Evolutionary conservation across 2,329 filamentous ascomycete genomes (phyloP).

Genomic region (Neurospora sp.): DNA sequence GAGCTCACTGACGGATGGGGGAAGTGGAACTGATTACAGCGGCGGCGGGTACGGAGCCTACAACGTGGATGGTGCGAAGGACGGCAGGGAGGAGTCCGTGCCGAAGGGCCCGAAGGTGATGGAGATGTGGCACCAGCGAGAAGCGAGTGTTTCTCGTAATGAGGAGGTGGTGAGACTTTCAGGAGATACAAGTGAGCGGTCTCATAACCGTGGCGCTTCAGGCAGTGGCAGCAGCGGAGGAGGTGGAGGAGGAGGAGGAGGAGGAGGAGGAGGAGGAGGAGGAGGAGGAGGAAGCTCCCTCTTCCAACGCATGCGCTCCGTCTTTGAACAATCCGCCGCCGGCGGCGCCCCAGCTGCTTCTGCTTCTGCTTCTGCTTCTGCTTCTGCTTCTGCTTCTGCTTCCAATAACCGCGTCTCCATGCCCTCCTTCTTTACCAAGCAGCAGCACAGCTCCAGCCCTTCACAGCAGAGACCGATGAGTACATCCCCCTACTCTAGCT

Average conservation of each 20-base stretch:
- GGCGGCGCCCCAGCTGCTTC: neutral
- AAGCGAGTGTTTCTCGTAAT: neutral
- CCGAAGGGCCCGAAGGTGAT: neutral
- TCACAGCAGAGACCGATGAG: neutral
- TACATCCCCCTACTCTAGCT: neutral
- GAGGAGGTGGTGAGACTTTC: neutral
- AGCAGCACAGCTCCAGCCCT: neutral
- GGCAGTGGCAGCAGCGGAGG: neutral
- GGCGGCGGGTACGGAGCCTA: neutral
- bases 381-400: neutral
- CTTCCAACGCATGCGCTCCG: conserved; percentile 31
- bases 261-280: conserved; percentile 1
- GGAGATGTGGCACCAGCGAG: neutral
- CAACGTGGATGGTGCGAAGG: neutral
- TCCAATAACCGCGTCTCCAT: conserved; percentile 1
- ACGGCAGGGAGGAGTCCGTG: neutral
- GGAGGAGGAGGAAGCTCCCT: conserved; percentile 17
- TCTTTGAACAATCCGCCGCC: conserved; percentile 25
- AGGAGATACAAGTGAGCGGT: neutral
- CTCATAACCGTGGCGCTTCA: neutral
- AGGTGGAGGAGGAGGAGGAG: neutral
- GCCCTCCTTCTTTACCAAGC: neutral
- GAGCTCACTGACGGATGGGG: neutral
- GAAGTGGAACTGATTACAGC: neutral
- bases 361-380: neutral